phyloP scores from a whole-genome alignment of 1,284 basidiomycete species.

The Pyrrhoderma noxium region DNA sequence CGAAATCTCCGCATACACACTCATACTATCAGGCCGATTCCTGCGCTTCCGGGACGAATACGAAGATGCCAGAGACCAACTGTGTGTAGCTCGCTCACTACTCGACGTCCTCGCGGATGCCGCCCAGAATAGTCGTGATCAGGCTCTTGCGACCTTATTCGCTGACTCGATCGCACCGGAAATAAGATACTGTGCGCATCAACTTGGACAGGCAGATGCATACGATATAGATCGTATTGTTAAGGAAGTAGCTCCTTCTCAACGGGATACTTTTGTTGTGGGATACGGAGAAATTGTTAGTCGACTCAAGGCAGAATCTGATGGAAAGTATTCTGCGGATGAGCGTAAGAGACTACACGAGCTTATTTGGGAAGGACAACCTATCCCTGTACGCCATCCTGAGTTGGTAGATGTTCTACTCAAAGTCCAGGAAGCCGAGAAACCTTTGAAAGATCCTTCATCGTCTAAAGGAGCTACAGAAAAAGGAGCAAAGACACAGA shows the following conservation, averaged over 20 bases:
- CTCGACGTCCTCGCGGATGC: constrained; percentile 65
- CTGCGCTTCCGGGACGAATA: constrained; percentile 67
- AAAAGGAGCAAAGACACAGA: constrained; percentile 38
- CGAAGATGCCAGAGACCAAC: constrained; percentile 71
- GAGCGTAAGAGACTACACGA: constrained; percentile 49
- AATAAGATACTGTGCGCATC: constrained; percentile 89
- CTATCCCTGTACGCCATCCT: constrained; percentile 82
- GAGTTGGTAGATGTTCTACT: constrained; percentile 87
- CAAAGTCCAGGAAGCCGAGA: constrained; percentile 76
- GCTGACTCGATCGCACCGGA: constrained; percentile 86
- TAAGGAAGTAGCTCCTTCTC: constrained; percentile 57
- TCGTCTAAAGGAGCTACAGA: constrained; percentile 22
- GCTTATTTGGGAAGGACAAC: constrained; percentile 76
- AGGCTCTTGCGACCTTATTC: constrained; percentile 82
- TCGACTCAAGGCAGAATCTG: constrained; percentile 42
- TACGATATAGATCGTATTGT: constrained; percentile 83
- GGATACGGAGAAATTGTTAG: constrained; percentile 54
- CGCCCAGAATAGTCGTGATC: constrained; percentile 77
- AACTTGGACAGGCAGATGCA: constrained; percentile 64
- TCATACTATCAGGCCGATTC: constrained; percentile 70
- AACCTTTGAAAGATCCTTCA: constrained; percentile 34
- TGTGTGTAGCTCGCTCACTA: constrained; percentile 73
- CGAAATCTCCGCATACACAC: constrained; percentile 59
- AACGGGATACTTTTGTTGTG: constrained; percentile 55
- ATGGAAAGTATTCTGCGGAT: constrained; percentile 32